Conservation (phyloP, 2,329 filamentous ascomycete genomes). For the Rutstroemia sp. region DNA sequence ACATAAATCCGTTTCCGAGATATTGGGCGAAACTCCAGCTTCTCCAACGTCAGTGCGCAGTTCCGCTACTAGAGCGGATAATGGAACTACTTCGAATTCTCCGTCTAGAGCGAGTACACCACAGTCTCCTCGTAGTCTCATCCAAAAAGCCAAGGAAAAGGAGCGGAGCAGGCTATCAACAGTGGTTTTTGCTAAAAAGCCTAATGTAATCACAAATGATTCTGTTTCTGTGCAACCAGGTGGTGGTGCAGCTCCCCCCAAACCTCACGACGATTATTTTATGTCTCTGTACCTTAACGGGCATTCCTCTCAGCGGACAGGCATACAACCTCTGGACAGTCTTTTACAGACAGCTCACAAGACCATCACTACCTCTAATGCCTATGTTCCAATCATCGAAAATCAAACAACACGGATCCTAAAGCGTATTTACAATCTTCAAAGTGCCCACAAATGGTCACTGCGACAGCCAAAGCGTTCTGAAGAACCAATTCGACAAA, state of each 20-base stretch:
- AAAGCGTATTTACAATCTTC: conserved; percentile 79
- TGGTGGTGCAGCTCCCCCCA: conserved; percentile 8
- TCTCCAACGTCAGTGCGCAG: conserved; percentile 14
- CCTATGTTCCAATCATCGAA: conserved; percentile 76
- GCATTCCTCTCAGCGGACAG: conserved; percentile 49
- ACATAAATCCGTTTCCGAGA: conserved; percentile 67
- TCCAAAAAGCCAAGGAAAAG: conserved; percentile 40
- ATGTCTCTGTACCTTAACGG: conserved; percentile 53
- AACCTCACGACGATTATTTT: conserved; percentile 51
- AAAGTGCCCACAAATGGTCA: conserved; percentile 89
- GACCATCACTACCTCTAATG: conserved; percentile 78
- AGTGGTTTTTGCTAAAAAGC: conserved; percentile 70
- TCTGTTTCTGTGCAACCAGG: conserved; percentile 10
- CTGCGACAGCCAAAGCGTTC: conserved; percentile 81
- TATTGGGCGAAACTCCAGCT: conserved; percentile 52
- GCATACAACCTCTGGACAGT: conserved; percentile 59
- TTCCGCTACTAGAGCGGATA: conserved; percentile 13
- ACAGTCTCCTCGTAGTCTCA: conserved; percentile 33
- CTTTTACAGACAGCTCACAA: conserved; percentile 81
- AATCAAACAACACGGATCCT: conserved; percentile 82
- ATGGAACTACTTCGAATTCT: conserved; percentile 19
- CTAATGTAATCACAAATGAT: conserved; percentile 33
- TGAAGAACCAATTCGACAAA: conserved; percentile 68
- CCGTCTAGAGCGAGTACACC: conserved; percentile 34
- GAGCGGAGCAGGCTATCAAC: conserved; percentile 63